A percentile compares a stretch with the other conserved stretches of the same genome.
phyloP scores from a whole-genome alignment of 345 rosid genomes.

The Rhodamnia argentea region DNA sequence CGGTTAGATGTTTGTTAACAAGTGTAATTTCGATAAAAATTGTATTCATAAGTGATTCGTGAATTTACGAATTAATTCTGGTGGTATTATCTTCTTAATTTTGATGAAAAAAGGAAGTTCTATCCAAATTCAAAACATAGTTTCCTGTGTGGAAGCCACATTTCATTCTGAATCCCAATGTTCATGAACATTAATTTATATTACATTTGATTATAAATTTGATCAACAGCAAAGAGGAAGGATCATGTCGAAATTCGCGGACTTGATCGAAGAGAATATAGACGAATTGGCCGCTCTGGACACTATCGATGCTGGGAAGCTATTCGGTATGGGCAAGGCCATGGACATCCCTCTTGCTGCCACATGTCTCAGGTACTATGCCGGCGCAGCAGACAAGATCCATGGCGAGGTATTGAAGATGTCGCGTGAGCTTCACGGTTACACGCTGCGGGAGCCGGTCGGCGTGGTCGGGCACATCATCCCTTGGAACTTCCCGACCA shows the following conservation, averaged over 20 bases:
- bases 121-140: neutral
- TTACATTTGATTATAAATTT: neutral
- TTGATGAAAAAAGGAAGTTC: neutral
- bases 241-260: conserved; percentile 53
- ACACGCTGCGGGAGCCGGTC: conserved; percentile 70
- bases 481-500: conserved; percentile 84
- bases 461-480: conserved; percentile 76
- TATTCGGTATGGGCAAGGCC: conserved; percentile 24
- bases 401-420: conserved; percentile 68
- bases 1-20: neutral
- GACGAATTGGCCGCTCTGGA: conserved; percentile 75
- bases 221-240: conserved; percentile 44
- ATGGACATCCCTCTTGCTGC: conserved; percentile 40
- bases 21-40: neutral
- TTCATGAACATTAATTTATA: neutral
- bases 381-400: conserved; percentile 87
- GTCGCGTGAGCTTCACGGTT: conserved; percentile 48
- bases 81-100: neutral
- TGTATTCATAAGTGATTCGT: neutral
- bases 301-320: conserved; percentile 55
- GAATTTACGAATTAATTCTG: neutral
- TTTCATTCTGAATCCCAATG: neutral
- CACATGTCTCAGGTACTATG: conserved; percentile 42
- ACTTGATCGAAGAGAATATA: conserved; percentile 42
- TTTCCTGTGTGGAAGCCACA: neutral